Evolutionary conservation across 2,329 filamentous ascomycete species (phyloP), one percentile per base, ranked within the genome.

Genomic region (Cladophialophora bantiana): DNA sequence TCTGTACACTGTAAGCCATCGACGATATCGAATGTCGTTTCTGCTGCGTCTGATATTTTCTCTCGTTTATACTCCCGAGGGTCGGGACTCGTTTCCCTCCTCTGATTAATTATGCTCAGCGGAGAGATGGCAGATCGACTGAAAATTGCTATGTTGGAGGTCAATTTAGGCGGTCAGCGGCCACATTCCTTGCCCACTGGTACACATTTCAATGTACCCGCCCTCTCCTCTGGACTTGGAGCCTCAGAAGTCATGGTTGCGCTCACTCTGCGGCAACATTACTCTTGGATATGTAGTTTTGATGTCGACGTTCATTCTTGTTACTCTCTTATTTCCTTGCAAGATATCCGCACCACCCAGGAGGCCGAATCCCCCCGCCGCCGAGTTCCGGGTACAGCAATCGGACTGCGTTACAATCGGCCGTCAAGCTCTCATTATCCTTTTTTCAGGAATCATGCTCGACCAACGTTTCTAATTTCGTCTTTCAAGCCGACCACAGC

Each of bases 91-190:
- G 18, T 3, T 9, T 50, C 26, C 7, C 10, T n/a, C 20, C 10
- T 50, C 45, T 26, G 2, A 3, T 50, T 20, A 20, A 26, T 31
- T 50, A 26, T 48, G 18, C 45, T 20, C 45, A 10, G 18, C 45
- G 12, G 13, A 12, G 9, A 50, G 40, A 42, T 42, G 40, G 40
- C n/a, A 13, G 40, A 18, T 50, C 45, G 12, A 12, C 18, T 15
- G 4, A 12, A 20, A 20, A 10, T 18, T 5, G 20, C 26, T 26
- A 7, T 32, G 20, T 26, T 36, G 20, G 34, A 50, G n/a, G 57
- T 56, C 50, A 13, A 20, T 38, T 32, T 58, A 58, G 58, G 63
- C 63, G 52, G 63, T 61, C 63, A 65, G 58, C 57, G 20, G 20
- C 50, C 7, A 20, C 52, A 48, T 26, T 9, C 18, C 42, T 26